Percentiles rank a stretch among this genome's conserved stretches.
phyloP scores from a whole-genome alignment of 1,139 yeast species.

The Nadsonia commutata region DNA sequence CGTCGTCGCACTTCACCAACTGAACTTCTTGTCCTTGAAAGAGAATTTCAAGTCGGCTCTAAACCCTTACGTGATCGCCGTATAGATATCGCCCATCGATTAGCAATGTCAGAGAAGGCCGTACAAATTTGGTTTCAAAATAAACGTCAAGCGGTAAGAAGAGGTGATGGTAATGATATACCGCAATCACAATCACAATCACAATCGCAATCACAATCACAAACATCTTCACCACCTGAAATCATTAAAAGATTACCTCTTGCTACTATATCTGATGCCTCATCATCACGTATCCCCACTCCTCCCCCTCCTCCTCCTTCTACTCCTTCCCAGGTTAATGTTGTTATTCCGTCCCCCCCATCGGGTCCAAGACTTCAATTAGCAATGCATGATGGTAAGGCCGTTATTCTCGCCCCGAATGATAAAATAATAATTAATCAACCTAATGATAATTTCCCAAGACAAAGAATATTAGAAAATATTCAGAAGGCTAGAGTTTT shows the following conservation, averaged over 20 bases:
- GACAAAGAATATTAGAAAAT: neutral
- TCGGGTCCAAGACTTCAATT: neutral
- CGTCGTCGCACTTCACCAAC: constrained; percentile 88
- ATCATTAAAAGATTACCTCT: too few relatives aligned
- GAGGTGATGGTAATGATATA: too few relatives aligned
- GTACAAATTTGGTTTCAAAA: constrained; percentile 98
- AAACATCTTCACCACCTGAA: too few relatives aligned
- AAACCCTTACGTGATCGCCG: constrained; percentile 74
- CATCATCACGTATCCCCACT: too few relatives aligned
- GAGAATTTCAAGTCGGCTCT: constrained; percentile 58
- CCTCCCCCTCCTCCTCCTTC: too few relatives aligned
- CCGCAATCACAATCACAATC: too few relatives aligned
- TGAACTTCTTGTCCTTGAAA: constrained; percentile 66
- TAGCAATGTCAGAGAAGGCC: constrained; percentile 90
- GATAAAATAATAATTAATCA: neutral
- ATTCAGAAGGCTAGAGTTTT: neutral
- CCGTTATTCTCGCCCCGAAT: neutral
- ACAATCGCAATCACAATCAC: too few relatives aligned
- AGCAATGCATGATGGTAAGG: neutral
- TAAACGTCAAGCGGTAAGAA: constrained; percentile 71
- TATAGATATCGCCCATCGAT: constrained; percentile 57
- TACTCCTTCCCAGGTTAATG: too few relatives aligned
- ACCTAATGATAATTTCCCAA: neutral
- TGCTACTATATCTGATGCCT: too few relatives aligned
- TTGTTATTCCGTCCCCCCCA: too few relatives aligned